Conservation (phyloP, 2,329 filamentous ascomycete genomes). For the Neurospora sp. region DNA sequence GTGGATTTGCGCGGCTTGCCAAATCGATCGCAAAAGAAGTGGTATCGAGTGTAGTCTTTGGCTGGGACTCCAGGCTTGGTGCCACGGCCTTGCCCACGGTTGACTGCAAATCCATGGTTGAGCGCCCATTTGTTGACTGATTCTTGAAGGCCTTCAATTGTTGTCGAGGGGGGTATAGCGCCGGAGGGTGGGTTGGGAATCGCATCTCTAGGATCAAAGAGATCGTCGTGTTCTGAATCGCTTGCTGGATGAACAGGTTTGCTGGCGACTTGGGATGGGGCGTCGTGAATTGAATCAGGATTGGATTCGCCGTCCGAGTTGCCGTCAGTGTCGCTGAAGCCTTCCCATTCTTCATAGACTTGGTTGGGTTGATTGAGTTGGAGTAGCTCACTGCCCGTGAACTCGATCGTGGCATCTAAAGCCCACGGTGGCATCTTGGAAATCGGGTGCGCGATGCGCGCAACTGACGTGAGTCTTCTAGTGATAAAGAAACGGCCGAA, state of each 20-base stretch:
- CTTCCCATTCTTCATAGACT: neutral
- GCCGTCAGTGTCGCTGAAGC: neutral
- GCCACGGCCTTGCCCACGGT: neutral
- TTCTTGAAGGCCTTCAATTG: neutral
- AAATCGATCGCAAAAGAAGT: neutral
- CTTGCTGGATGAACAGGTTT: neutral
- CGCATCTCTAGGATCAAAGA: neutral
- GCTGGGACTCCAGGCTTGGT: neutral
- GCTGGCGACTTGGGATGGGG: neutral
- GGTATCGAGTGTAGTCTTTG: neutral
- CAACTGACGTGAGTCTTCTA: neutral
- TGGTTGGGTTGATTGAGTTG: neutral
- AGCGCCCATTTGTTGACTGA: neutral
- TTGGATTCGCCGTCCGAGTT: neutral
- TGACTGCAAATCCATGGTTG: neutral
- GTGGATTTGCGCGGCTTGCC: neutral
- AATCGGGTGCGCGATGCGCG: neutral
- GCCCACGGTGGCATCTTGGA: neutral
- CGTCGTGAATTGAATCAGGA: no score
- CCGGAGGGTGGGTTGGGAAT: neutral
- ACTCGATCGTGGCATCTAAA: neutral
- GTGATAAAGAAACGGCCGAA: neutral
- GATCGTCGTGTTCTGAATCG: fast-evolving
- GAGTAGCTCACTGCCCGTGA: neutral
- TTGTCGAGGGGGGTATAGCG: neutral